Percentiles rank a stretch among this genome's conserved stretches.
These are phyloP conservation scores for Tephrocybe sp. DNA, from an alignment of 768 basidiomycete genomes.

Conservation along the genomic window DNA sequence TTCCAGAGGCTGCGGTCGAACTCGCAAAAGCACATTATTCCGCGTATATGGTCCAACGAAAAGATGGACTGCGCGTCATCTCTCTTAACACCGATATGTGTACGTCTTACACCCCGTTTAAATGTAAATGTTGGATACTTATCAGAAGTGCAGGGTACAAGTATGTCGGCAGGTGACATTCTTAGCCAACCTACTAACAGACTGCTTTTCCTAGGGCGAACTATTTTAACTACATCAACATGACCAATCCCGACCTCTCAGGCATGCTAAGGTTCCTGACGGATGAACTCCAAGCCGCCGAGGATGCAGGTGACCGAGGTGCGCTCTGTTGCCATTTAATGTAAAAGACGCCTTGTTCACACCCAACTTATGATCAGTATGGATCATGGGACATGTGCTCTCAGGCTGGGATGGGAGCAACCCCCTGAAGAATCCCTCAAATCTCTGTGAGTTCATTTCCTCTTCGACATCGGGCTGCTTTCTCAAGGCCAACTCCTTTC, in stretches of 20 bases:
- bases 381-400: slow-evolving; percentile 56
- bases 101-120: slow-evolving; percentile 28
- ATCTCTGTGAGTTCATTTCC: slow-evolving; percentile 51
- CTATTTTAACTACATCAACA: slow-evolving; percentile 76
- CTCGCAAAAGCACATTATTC: slow-evolving; percentile 68
- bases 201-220: slow-evolving; percentile 44
- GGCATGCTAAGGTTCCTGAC: slow-evolving; percentile 79
- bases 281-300: slow-evolving; percentile 74
- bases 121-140: not conserved
- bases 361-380: slow-evolving; percentile 25
- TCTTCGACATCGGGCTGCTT: not conserved
- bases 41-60: slow-evolving; percentile 66
- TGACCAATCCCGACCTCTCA: slow-evolving; percentile 64
- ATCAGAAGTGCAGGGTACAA: slow-evolving; percentile 28
- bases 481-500: not conserved
- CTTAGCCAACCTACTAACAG: not conserved
- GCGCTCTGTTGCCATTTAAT: not conserved
- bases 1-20: slow-evolving; percentile 51
- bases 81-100: slow-evolving; percentile 78
- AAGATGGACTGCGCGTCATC: slow-evolving; percentile 67
- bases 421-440: slow-evolving; percentile 58
- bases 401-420: slow-evolving; percentile 74
- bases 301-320: slow-evolving; percentile 75
- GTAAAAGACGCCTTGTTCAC: not conserved
- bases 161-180: slow-evolving; percentile 17